Base-by-base conservation (phyloP, 331 rosid genomes). In the Erythrophleum ivorense region DNA sequence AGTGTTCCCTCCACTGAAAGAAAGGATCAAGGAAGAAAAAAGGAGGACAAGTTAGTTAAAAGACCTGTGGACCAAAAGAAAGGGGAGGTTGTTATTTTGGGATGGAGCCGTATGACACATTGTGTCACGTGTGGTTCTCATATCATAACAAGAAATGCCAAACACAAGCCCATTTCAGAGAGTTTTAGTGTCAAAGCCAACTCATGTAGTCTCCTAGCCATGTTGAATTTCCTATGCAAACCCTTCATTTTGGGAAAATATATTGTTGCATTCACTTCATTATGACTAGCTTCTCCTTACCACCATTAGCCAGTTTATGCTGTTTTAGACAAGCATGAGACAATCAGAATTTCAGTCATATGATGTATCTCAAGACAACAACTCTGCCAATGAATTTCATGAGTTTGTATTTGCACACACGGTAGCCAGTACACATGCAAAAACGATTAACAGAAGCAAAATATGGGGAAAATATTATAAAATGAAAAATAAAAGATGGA, bases 341-440 rank as follows among this genome's bases (percentile, higher is more conserved):
- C 66, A 24, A 60, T 34, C 38, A 59, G 66, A 59, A 59, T 60
- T 60, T 60, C 40, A 24, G 40, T 60, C n/a, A 66, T 18, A 66
- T 66, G 6, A 66, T 38, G 13, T 66, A 2, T 10, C 72, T 38
- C 31, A 40, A 16, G 29, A 36, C 49, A 53, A 34, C 43, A 52
- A 29, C 62, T 14, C 24, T 14, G 21, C 14, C n/a, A 19, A n/a
- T 2, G n/a, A 19, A 38, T 73, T 34, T 36, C 66, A 53, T 8
- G 49, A 13, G 15, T 5, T 53, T 54, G 24, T 19, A 73, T 73
- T 73, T 53, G 78, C 66, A 73, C 45, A 40, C n/a, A 73, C 34
- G 36, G 78, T 18, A 36, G 49, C 78, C 66, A 18, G 6, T 72
- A 72, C 57, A 49, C 45, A 60, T 24, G 40, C 40, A 36, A 36